A percentile compares a stretch with the other conserved stretches of the same genome.
Conservation (phyloP, 805 yeast species). For the Candida caryicola region DNA sequence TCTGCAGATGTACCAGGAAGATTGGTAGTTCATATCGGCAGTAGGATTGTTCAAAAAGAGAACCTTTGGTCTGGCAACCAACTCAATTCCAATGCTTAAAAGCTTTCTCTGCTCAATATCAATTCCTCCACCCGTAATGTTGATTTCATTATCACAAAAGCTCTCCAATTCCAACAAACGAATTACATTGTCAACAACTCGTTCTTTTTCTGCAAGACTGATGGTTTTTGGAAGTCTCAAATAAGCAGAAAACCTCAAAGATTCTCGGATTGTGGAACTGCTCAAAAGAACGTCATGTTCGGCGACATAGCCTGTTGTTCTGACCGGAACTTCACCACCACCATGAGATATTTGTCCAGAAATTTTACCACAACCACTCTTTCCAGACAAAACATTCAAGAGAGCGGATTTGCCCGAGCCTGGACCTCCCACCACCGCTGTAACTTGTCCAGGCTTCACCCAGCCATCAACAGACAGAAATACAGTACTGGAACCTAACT, state of each 20-base stretch:
- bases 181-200: conserved; percentile 51
- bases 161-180: conserved; percentile 47
- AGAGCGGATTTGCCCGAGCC: conserved; percentile 63
- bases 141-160: conserved; percentile 53
- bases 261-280: conserved; percentile 51
- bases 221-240: conserved; percentile 45
- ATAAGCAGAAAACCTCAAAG: conserved; percentile 49
- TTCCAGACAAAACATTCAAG: conserved; percentile 50
- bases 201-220: conserved; percentile 43
- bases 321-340: conserved; percentile 45
- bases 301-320: conserved; percentile 58
- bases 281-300: conserved; percentile 56
- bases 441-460: conserved; percentile 50
- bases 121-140: conserved; percentile 45
- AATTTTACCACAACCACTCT: conserved; percentile 54
- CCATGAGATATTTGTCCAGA: conserved; percentile 55
- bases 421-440: conserved; percentile 61
- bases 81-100: conserved; percentile 52
- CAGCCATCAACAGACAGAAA: conserved; percentile 33
- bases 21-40: conserved; percentile 56
- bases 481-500: too few relatives aligned
- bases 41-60: conserved; percentile 61
- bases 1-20: conserved; percentile 57
- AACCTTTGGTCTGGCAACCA: conserved; percentile 56
- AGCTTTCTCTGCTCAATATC: conserved; percentile 55